Evolutionary conservation across 306 rosid genomes (phyloP).

Genomic region (Quercus ilex): DNA sequence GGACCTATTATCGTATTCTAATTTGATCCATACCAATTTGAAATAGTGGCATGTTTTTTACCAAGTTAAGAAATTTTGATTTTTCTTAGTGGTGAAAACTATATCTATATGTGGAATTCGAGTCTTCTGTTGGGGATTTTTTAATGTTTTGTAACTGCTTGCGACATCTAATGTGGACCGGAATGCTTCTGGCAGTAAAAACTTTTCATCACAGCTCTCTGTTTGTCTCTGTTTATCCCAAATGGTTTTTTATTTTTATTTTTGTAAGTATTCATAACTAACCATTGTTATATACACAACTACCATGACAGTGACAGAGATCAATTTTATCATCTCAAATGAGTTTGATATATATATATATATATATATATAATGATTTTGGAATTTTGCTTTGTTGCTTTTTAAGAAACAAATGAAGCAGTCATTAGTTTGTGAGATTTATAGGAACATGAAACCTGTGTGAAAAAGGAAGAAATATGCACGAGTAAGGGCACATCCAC

Average conservation of each 20-base stretch:
- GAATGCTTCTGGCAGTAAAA: background rate
- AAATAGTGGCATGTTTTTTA: background rate
- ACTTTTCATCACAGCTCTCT: background rate
- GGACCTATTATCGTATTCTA: background rate
- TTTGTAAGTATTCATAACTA: background rate
- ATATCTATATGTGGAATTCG: background rate
- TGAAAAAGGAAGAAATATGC: background rate
- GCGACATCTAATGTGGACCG: background rate
- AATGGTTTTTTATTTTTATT: background rate
- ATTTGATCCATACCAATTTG: background rate
- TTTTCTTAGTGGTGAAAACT: background rate
- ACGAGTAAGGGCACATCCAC: background rate
- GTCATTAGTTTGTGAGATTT: too few species aligned
- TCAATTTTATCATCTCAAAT: too few species aligned
- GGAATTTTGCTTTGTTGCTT: too few species aligned
- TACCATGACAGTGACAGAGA: too few species aligned
- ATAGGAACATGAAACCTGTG: background rate
- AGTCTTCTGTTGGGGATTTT: background rate
- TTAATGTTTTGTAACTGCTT: background rate
- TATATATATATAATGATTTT: too few species aligned
- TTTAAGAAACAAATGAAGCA: too few species aligned
- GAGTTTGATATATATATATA: too few species aligned
- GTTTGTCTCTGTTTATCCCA: background rate
- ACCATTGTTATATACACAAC: too few species aligned
- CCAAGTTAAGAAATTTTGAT: background rate